These are phyloP conservation scores for Cercospora sp. DNA, from an alignment of 2,329 filamentous ascomycete genomes.

Conservation along the genomic window DNA sequence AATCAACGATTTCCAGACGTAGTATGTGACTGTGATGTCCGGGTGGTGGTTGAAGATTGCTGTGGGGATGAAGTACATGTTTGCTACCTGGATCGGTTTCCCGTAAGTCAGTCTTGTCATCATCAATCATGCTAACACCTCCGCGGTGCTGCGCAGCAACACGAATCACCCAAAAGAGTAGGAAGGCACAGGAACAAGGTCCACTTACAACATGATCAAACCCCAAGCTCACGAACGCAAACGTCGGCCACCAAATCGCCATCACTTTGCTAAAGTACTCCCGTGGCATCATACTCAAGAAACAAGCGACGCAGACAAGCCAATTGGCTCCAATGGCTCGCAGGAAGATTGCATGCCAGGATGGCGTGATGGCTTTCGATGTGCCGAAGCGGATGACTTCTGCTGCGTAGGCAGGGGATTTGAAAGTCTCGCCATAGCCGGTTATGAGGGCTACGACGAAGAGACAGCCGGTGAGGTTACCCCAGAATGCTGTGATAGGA, in stretches of 20 bases:
- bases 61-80: slow-evolving; percentile 42
- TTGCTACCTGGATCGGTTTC: not conserved
- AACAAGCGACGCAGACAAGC: slow-evolving; percentile 58
- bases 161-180: not conserved
- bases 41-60: slow-evolving; percentile 51
- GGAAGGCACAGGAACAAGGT: not conserved
- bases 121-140: not conserved
- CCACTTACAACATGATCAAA: slow-evolving; percentile 59
- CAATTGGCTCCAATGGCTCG: slow-evolving; percentile 57
- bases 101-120: not conserved
- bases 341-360: slow-evolving; percentile 56
- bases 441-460: slow-evolving; percentile 37
- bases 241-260: slow-evolving; percentile 50
- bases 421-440: slow-evolving; percentile 37
- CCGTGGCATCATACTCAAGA: slow-evolving; percentile 50
- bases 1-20: slow-evolving; percentile 60
- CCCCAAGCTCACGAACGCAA: slow-evolving; percentile 25
- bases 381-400: slow-evolving; percentile 50
- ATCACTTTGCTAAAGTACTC: slow-evolving; percentile 56
- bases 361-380: slow-evolving; percentile 51
- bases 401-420: slow-evolving; percentile 43
- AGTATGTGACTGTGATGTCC: slow-evolving; percentile 51
- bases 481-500: slow-evolving; percentile 29
- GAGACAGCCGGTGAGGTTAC: slow-evolving; percentile 37
- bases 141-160: not conserved